Evolutionary conservation across 768 basidiomycete species (phyloP), one percentile per base, ranked within the genome.

Genomic region (Mrakia blollopis): DNA sequence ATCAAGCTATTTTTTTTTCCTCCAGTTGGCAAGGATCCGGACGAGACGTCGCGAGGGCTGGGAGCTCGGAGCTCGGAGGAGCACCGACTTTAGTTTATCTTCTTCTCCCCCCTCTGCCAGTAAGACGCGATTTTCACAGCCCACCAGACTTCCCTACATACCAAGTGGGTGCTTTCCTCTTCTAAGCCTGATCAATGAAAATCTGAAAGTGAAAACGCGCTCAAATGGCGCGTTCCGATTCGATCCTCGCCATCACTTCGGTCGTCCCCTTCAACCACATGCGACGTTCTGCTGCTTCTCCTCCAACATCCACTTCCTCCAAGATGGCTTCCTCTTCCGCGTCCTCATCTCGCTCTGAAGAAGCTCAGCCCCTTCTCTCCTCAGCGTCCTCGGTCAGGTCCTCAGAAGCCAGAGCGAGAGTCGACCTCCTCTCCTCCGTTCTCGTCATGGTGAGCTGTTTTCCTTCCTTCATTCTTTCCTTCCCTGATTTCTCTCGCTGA

Each of bases 281-380:
- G 35, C 65, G 37, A 6, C 65, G 37, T 30, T 28, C 18, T 28
- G 30, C n/a, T 28, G 1, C 62, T 7, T 30, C 62, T 63, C 62
- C n/a, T 32, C 62, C 35, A 37, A 35, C 35, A 9, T 37, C 62
- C n/a, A 32, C 35, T 13, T 23, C 21, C 39, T 23, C 65, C 44
- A 68, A 21, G 14, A 65, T 68, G 65, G n/a, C 32, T 13, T 41
- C 65, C 35, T 21, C 65, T n/a, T 68, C 65, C 39, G 44, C 65
- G 7, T 35, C 65, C 11, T 68, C 65, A 0, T 16, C 25, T 23
- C 65, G 65, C 39, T 68, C 65, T 9, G 21, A 41, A 16, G 65
- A 68, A 39, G 11, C 35, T 1, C 35, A 68, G n/a, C 65, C 65
- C 18, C 65, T 68, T 10, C 37, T 68, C 37, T 68, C 65, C 37